A percentile compares a stretch with the other conserved stretches of the same genome.
Evolutionary conservation across 73 alveolate genomes (phyloP).

Genomic region (Symbiodinium natans): DNA sequence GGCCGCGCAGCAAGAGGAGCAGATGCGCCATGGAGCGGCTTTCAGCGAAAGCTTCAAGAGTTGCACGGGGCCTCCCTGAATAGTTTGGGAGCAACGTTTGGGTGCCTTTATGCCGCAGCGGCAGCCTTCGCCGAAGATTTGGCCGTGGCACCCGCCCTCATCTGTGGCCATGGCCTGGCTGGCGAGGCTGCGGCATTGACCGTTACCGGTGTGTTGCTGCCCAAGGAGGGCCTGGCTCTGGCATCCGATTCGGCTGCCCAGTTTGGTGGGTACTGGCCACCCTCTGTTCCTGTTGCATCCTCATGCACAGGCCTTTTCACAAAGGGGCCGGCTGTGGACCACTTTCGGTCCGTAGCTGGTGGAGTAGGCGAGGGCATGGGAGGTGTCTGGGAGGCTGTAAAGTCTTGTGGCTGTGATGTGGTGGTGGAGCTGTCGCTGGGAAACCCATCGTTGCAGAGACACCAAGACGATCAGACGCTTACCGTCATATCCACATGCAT

Average conservation of each 20-base stretch:
- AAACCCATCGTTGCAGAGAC: not conserved
- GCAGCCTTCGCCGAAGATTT: conserved; percentile 42
- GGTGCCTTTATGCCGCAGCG: not conserved
- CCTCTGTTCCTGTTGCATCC: conserved; percentile 8
- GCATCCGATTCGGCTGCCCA: not conserved
- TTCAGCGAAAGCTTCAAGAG: conserved; percentile 27
- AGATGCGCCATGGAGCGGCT: not conserved
- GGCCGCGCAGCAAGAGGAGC: not conserved
- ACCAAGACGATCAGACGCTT: not conserved
- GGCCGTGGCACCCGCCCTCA: not conserved
- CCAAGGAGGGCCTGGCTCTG: not conserved
- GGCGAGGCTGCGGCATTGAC: conserved; percentile 29
- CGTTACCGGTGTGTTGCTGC: conserved; percentile 20
- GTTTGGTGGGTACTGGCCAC: conserved; percentile 4
- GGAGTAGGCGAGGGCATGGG: not conserved
- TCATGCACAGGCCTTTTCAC: conserved; percentile 12
- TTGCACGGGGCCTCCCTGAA: too few species aligned
- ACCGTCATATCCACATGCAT: not conserved
- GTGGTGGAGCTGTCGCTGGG: conserved; percentile 32
- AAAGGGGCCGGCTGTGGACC: not conserved
- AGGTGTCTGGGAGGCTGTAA: not conserved
- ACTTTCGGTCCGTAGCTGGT: not conserved
- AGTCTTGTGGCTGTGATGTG: conserved; percentile 18
- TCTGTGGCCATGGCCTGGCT: conserved; percentile 40
- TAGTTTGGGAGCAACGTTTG: conserved; percentile 23